Percentiles rank a stretch among this genome's conserved stretches.
phyloP scores from a whole-genome alignment of 495 filamentous ascomycete species.

The Gamarada debralockiae region DNA sequence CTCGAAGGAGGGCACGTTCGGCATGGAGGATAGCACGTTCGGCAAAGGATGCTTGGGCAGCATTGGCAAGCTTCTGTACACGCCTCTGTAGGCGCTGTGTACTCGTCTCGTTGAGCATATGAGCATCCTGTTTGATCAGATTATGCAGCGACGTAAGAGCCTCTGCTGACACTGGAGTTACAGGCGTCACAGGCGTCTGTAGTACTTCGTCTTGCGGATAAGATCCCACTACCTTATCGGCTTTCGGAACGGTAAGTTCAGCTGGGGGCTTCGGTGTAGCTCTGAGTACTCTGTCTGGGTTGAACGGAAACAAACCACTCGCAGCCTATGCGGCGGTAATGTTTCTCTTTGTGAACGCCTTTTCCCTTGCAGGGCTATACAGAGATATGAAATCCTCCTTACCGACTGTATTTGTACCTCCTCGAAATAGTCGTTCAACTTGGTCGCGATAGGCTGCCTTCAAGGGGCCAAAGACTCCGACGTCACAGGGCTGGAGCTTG shows the following conservation, averaged over 20 bases:
- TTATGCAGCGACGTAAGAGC: conserved; percentile 26
- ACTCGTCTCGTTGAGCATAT: conserved; percentile 23
- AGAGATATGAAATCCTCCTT: conserved; percentile 34
- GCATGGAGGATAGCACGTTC: conserved; percentile 24
- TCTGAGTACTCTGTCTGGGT: conserved; percentile 33
- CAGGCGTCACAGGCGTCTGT: conserved; percentile 30
- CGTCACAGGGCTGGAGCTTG: conserved; percentile 22
- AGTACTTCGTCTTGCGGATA: conserved; percentile 23
- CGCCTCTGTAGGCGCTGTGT: conserved; percentile 23
- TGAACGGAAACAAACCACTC: conserved; percentile 31
- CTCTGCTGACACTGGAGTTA: conserved; percentile 19
- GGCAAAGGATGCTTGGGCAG: conserved; percentile 30
- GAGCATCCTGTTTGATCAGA: conserved; percentile 27
- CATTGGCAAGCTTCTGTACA: conserved; percentile 24
- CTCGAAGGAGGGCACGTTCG: conserved; percentile 7
- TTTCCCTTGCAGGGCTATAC: conserved; percentile 29
- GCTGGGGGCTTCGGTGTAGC: conserved; percentile 21
- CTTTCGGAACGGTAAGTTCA: conserved; percentile 23
- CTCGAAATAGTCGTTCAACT: conserved; percentile 23
- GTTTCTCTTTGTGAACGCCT: conserved; percentile 30
- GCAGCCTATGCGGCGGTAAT: conserved; percentile 29
- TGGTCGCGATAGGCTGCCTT: conserved; percentile 27
- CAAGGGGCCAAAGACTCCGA: conserved; percentile 27
- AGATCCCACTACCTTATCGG: conserved; percentile 21
- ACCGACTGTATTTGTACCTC: conserved; percentile 26